Conservation (phyloP, 192 early-diverging fungal species). For the Backusella macrospora region DNA sequence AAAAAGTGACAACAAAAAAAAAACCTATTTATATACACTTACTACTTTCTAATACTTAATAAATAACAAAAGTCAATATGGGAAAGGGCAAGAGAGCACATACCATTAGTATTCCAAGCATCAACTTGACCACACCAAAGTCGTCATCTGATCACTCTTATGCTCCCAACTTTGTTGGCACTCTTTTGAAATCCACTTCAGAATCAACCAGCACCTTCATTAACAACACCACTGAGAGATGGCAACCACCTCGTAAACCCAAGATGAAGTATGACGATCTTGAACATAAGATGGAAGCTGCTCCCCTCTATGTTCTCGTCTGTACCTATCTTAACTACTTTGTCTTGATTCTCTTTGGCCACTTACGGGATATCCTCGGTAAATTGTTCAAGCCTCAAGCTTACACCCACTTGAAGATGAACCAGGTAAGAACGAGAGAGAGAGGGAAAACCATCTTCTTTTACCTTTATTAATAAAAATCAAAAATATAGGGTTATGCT, state of each 20-base stretch:
- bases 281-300: conserved; percentile 58
- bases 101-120: conserved; percentile 36
- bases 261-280: conserved; percentile 39
- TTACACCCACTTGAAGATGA: conserved; percentile 72
- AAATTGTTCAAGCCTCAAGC: conserved; percentile 73
- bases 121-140: conserved; percentile 28
- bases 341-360: conserved; percentile 91
- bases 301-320: conserved; percentile 83
- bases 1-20: neutral
- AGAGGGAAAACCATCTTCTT: conserved; percentile 17
- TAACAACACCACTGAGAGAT: conserved; percentile 20
- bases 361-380: conserved; percentile 90
- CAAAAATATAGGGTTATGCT: conserved; percentile 73
- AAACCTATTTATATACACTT: conserved; percentile 8
- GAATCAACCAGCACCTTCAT: conserved; percentile 16
- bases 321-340: conserved; percentile 96
- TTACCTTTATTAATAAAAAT: conserved; percentile 12
- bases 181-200: conserved; percentile 18
- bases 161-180: conserved; percentile 17
- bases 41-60: conserved; percentile 5
- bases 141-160: conserved; percentile 27
- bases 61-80: conserved; percentile 9
- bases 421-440: conserved; percentile 54
- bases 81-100: conserved; percentile 39
- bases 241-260: conserved; percentile 20